Base-by-base conservation (phyloP, 164 flowering plant genomes). In the Platanus orientalis region DNA sequence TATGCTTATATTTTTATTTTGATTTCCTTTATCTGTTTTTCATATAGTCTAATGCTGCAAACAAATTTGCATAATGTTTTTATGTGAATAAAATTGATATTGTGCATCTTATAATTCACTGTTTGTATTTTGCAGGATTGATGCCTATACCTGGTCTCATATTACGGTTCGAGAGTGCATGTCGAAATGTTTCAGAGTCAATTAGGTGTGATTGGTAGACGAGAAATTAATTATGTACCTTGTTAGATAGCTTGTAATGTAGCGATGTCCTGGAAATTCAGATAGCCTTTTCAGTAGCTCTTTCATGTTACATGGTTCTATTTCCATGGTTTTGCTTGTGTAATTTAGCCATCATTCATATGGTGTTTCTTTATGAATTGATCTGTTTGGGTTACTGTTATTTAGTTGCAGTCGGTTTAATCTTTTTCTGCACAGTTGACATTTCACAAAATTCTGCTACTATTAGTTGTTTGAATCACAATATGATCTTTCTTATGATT, bases 71-170 rank as follows among this genome's bases (percentile, higher is more conserved):
- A 13, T 13, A 54, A 14, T 0, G 1, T 54, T 54, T 54, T 54
- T 3, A 54, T 54, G 26, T 54, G 26, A 52, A 7, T 30, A 14
- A 23, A 51, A 11, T n/a, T 26, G 29, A 10, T 20, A 9, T 48
- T 23, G 44, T 12, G 11, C 50, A 27, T 25, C 24, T 62, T 49
- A 62, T 24, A 28, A 44, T 30, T 20, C 24, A 16, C 20, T 24
- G 10, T 57, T 49, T 59, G 52, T 55, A 17, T 68, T 28, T 71
- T 81, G 69, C 90, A 94, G 99, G 95, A 32, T 73, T 86, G 75
- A 85, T 91, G 78, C 59, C 96, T 57, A 70, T 94, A 62, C 89
- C 93, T 65, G 97, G 91, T 69, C 78, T 94, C 59, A 88, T 91
- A 69, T 71, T 84, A 68, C 80, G 69, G 53, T 88, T 91, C 70